phyloP scores from a whole-genome alignment of 305 asterid species.

The Solanum hybrid region DNA sequence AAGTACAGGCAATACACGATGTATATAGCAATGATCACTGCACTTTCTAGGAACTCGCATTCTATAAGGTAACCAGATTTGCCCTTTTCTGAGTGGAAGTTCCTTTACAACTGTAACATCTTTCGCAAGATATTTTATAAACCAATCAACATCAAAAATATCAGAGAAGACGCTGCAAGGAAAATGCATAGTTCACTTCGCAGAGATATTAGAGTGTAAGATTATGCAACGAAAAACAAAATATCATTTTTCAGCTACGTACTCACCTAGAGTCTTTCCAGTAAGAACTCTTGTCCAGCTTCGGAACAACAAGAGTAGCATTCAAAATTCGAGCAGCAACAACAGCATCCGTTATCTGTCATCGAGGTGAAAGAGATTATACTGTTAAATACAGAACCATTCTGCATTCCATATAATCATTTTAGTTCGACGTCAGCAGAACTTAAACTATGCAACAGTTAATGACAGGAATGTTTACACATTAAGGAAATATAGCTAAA shows the following conservation, averaged over 20 bases:
- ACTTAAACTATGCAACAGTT: too few species aligned
- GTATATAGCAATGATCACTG: slow-evolving; percentile 60
- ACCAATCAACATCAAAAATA: slow-evolving; percentile 83
- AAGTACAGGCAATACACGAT: slow-evolving; percentile 71
- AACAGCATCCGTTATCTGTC: slow-evolving; percentile 92
- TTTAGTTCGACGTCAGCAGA: neutral
- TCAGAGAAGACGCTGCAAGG: slow-evolving; percentile 81
- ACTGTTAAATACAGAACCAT: neutral
- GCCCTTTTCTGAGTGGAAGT: slow-evolving; percentile 71
- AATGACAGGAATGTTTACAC: neutral
- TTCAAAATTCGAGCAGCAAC: slow-evolving; percentile 97
- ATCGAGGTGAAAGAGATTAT: neutral
- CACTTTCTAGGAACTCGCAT: slow-evolving; percentile 97
- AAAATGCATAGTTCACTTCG: neutral
- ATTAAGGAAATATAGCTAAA: neutral
- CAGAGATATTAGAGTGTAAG: neutral
- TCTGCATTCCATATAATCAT: neutral
- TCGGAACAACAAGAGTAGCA: slow-evolving; percentile 89
- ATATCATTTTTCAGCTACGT: neutral
- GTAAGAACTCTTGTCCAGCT: slow-evolving; percentile 79
- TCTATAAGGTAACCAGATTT: slow-evolving; percentile 56
- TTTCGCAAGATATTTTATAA: slow-evolving; percentile 58
- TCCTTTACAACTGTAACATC: slow-evolving; percentile 72
- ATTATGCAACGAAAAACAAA: neutral
- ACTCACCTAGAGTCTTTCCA: slow-evolving; percentile 92